Evolutionary conservation across 2,329 filamentous ascomycete genomes (phyloP).

Genomic region (Colletotrichum spinosum): DNA sequence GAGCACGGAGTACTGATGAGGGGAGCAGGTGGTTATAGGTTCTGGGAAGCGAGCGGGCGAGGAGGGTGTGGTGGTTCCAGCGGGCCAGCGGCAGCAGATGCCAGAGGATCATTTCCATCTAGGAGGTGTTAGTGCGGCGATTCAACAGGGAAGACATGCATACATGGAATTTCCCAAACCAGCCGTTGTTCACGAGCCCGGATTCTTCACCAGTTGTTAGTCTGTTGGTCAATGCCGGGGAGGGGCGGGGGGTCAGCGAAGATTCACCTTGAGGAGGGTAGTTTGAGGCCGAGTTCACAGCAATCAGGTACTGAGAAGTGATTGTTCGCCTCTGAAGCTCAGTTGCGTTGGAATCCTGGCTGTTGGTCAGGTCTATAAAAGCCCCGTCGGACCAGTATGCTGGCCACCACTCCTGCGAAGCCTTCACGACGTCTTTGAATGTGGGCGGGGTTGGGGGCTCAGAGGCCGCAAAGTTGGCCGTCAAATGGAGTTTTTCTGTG

Average conservation of each 20-base stretch:
- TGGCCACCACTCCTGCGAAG: slow-evolving; percentile 58
- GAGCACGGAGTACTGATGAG: slow-evolving; percentile 51
- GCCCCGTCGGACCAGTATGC: slow-evolving; percentile 62
- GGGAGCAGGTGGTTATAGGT: slow-evolving; percentile 60
- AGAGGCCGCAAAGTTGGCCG: slow-evolving; percentile 47
- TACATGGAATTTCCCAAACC: slow-evolving; percentile 67
- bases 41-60: slow-evolving; percentile 56
- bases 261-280: slow-evolving; percentile 58
- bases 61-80: slow-evolving; percentile 59
- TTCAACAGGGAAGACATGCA: slow-evolving; percentile 15
- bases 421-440: slow-evolving; percentile 43
- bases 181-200: slow-evolving; percentile 65
- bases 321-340: slow-evolving; percentile 66
- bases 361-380: slow-evolving; percentile 61
- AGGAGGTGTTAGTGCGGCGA: neutral
- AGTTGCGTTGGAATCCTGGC: slow-evolving; percentile 53
- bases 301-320: slow-evolving; percentile 64
- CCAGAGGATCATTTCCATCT: slow-evolving; percentile 67
- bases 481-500: slow-evolving; percentile 44
- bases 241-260: neutral
- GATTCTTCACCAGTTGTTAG: slow-evolving; percentile 37
- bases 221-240: neutral
- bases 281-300: slow-evolving; percentile 62
- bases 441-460: slow-evolving; percentile 39
- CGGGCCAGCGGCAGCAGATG: slow-evolving; percentile 62